Percentiles rank a stretch among this genome's conserved stretches.
Conservation (phyloP, 1,139 yeast species). For the Taiozyma sp. region DNA sequence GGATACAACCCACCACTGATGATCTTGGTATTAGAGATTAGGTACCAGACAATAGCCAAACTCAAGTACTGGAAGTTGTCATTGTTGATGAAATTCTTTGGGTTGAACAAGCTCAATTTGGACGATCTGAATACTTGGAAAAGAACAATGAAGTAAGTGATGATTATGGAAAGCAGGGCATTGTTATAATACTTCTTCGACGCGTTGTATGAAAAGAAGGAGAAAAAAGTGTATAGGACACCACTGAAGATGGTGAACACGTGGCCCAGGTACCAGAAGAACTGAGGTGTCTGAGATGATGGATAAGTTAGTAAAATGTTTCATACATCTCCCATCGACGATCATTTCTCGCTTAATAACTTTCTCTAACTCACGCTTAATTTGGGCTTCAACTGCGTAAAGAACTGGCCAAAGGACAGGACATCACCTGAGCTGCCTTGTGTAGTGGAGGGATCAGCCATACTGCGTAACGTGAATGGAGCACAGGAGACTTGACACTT, state of each 20-base stretch:
- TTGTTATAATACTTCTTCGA: slow-evolving; percentile 35
- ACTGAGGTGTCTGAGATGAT: slow-evolving; percentile 26
- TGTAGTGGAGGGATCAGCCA: slow-evolving; percentile 5
- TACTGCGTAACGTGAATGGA: background rate
- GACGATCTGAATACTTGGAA: slow-evolving; percentile 31
- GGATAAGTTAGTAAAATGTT: background rate
- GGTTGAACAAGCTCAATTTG: slow-evolving; percentile 24
- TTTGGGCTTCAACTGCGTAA: slow-evolving; percentile 5
- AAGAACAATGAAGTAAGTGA: slow-evolving; percentile 74
- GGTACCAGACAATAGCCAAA: slow-evolving; percentile 52
- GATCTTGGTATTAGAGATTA: slow-evolving; percentile 42
- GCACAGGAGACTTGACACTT: background rate
- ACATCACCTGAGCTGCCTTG: background rate
- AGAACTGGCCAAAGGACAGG: slow-evolving; percentile 3
- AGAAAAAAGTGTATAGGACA: slow-evolving; percentile 46
- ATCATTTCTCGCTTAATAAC: background rate
- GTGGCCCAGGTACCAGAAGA: slow-evolving; percentile 54
- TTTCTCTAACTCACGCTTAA: slow-evolving; percentile 3
- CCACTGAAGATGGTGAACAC: slow-evolving; percentile 54
- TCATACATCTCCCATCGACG: background rate
- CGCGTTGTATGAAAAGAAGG: slow-evolving; percentile 28
- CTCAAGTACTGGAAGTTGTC: slow-evolving; percentile 65
- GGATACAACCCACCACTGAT: slow-evolving; percentile 46
- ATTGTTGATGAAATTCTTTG: slow-evolving; percentile 34
- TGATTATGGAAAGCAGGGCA: slow-evolving; percentile 55